Evolutionary conservation across 306 rosid genomes (phyloP).

Genomic region (Rubus idaeus): DNA sequence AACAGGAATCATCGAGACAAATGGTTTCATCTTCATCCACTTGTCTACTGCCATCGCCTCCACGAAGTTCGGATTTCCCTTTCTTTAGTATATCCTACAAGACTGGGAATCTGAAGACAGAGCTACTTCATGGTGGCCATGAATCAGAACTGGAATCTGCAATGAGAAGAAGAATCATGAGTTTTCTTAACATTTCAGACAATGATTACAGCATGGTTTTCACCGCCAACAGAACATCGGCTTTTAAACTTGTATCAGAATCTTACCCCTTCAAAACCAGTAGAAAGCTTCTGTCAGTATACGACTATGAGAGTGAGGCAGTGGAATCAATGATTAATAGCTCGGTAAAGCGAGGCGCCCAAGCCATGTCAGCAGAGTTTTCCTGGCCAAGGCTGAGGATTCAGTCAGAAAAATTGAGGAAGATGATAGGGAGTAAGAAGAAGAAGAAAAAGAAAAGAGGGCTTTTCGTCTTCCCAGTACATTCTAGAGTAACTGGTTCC

Average conservation of each 20-base stretch:
- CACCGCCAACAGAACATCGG: slow-evolving; percentile 88
- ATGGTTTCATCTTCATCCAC: slow-evolving; percentile 36
- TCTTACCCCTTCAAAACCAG: slow-evolving; percentile 65
- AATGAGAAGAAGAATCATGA: slow-evolving; percentile 69
- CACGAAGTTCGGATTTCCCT: slow-evolving; percentile 46
- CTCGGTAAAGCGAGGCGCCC: slow-evolving; percentile 78
- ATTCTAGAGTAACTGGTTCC: slow-evolving; percentile 84
- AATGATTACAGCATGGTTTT: slow-evolving; percentile 82
- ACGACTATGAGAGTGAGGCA: slow-evolving; percentile 87
- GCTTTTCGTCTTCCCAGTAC: slow-evolving; percentile 78
- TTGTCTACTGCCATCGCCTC: slow-evolving; percentile 30
- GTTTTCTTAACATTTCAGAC: slow-evolving; percentile 62
- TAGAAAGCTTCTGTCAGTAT: slow-evolving; percentile 70
- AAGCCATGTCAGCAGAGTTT: slow-evolving; percentile 67
- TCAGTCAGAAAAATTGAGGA: slow-evolving; percentile 60
- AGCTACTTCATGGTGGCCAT: slow-evolving; percentile 64
- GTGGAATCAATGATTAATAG: slow-evolving; percentile 59
- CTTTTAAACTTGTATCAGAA: slow-evolving; percentile 80
- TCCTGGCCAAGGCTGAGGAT: slow-evolving; percentile 93
- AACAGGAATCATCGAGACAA: slow-evolving; percentile 39
- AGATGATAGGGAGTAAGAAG: slow-evolving; percentile 56
- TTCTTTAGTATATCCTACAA: slow-evolving; percentile 66
- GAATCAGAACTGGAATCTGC: slow-evolving; percentile 68
- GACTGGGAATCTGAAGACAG: slow-evolving; percentile 65
- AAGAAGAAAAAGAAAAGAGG: slow-evolving; percentile 66